These are phyloP conservation scores for Symbiodinium natans DNA, from an alignment of 73 alveolate species.

Conservation along the genomic window DNA sequence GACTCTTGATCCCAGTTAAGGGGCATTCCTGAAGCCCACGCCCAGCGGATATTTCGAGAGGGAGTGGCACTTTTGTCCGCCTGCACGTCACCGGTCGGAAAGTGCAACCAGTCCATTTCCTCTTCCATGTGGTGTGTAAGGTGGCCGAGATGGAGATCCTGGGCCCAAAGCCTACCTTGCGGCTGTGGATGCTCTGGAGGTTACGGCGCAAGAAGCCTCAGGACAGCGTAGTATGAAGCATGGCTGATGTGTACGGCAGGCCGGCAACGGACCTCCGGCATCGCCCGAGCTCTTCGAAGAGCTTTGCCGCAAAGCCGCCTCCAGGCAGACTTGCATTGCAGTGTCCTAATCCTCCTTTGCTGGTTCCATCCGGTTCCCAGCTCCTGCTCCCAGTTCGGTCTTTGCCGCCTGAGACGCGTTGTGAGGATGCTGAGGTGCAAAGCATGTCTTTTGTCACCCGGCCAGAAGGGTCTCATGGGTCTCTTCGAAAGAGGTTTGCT, in stretches of 20 bases:
- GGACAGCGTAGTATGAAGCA: not conserved
- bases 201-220: not conserved
- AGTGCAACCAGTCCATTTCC: not conserved
- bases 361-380: not conserved
- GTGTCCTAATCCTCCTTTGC: not conserved
- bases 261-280: conserved; percentile 24
- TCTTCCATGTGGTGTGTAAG: not conserved
- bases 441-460: not conserved
- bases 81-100: too few species aligned
- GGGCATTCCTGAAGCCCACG: too few species aligned
- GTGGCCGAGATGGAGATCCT: conserved; percentile 11
- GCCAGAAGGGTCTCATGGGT: not conserved
- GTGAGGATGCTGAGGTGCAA: not conserved
- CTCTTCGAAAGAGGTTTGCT: not conserved
- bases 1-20: too few species aligned
- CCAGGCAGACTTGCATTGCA: not conserved
- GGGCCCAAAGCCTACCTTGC: conserved; percentile 64
- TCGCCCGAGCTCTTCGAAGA: conserved; percentile 71
- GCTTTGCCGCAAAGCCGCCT: conserved; percentile 73
- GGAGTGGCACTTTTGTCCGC: too few species aligned
- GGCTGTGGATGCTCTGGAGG: conserved; percentile 85
- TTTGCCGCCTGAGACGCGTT: not conserved
- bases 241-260: not conserved
- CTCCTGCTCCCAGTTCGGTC: not conserved
- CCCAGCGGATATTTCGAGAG: too few species aligned